Conservation (phyloP, 2,329 filamentous ascomycete genomes). For the Fusarium kyushuense region DNA sequence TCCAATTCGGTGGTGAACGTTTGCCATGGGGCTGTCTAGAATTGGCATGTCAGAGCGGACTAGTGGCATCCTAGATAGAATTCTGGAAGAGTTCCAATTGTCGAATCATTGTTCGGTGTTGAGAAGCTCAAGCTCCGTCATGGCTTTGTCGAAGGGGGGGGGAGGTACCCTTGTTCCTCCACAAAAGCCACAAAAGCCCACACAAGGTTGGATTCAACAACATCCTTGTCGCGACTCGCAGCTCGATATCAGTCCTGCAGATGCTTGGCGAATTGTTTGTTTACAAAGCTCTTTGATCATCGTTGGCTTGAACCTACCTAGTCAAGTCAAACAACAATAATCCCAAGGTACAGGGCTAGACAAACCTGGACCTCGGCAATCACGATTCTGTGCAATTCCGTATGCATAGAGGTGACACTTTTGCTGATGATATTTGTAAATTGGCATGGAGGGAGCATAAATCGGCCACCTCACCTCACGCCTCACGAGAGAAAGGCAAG, state of each 20-base stretch:
- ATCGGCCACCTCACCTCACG: conserved; percentile 16
- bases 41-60: conserved; percentile 45
- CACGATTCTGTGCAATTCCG: conserved; percentile 6
- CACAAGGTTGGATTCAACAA: conserved; percentile 20
- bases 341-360: background rate
- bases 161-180: conserved; percentile 38
- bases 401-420: conserved; percentile 4
- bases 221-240: conserved; percentile 34
- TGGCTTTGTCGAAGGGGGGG: conserved; percentile 31
- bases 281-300: conserved; percentile 11
- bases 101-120: conserved; percentile 44
- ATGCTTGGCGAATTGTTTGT: conserved; percentile 32
- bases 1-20: conserved; percentile 37
- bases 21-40: conserved; percentile 44
- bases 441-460: conserved; percentile 18
- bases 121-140: conserved; percentile 40
- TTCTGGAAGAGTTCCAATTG: conserved; percentile 51
- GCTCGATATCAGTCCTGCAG: conserved; percentile 33
- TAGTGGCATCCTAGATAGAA: conserved; percentile 42
- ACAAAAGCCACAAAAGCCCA: conserved; percentile 35
- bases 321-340: background rate
- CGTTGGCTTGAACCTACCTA: conserved; percentile 17
- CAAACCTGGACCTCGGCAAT: background rate
- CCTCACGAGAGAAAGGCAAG: conserved; percentile 1
- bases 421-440: conserved; percentile 10